Evolutionary conservation across 495 filamentous ascomycete genomes (phyloP).

Genomic region (Aspergillus olivimuriae): DNA sequence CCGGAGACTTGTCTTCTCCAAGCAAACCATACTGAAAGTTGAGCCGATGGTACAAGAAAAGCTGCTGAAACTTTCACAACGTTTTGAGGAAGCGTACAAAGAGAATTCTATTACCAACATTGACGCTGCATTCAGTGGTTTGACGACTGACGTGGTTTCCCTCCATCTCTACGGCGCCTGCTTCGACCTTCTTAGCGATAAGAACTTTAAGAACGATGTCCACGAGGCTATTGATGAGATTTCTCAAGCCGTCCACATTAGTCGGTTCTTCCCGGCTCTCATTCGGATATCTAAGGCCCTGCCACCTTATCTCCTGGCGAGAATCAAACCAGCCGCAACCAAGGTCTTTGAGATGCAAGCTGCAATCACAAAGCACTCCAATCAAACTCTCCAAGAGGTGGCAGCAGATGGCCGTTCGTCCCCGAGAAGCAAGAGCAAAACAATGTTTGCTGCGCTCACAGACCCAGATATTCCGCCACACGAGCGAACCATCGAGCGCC

Average conservation of each 20-base stretch:
- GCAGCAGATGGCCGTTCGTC: neutral
- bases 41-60: conserved; percentile 40
- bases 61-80: conserved; percentile 31
- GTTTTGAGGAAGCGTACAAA: conserved; percentile 23
- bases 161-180: conserved; percentile 36
- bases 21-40: conserved; percentile 30
- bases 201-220: conserved; percentile 15
- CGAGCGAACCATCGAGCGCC: conserved; percentile 20
- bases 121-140: neutral
- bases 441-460: conserved; percentile 18
- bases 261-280: conserved; percentile 24
- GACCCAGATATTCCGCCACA: conserved; percentile 16
- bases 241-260: conserved; percentile 15
- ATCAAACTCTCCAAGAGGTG: no score
- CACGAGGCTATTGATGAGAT: conserved; percentile 13
- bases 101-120: conserved; percentile 20
- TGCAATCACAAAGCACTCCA: no score
- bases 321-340: conserved; percentile 17
- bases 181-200: conserved; percentile 21
- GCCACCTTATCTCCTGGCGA: conserved; percentile 12
- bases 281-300: conserved; percentile 7
- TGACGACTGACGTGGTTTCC: conserved; percentile 38
- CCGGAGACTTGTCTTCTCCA: conserved; percentile 48
- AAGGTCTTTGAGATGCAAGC: conserved; percentile 17
- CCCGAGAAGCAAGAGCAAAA: neutral